A percentile compares a stretch with the other conserved stretches of the same genome.
These are phyloP conservation scores for Clarireedia hainanense DNA, from an alignment of 2,329 filamentous ascomycete species.

Conservation along the genomic window DNA sequence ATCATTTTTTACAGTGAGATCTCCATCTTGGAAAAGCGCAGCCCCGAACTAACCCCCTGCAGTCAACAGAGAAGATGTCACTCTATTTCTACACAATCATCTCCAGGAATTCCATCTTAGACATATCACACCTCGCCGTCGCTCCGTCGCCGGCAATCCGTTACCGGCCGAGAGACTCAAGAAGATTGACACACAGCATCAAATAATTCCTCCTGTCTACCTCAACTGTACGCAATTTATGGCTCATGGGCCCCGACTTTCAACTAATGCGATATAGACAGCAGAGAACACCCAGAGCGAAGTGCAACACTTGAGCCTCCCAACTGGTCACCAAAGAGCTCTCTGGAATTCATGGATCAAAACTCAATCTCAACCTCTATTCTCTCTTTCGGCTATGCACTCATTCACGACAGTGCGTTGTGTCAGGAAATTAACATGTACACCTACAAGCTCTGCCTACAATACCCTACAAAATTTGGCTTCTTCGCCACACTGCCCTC, in stretches of 20 bases:
- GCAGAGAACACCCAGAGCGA: too few species aligned
- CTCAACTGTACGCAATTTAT: not conserved
- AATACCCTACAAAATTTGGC: not conserved
- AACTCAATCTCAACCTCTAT: constrained; percentile 2
- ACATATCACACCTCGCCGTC: not conserved
- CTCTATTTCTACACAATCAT: not conserved
- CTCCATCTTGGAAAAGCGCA: not conserved
- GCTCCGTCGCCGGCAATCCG: not conserved
- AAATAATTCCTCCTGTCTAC: not conserved
- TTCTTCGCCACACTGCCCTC: constrained; percentile 2
- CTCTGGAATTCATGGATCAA: not conserved
- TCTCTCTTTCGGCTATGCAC: not conserved
- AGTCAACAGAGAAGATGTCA: constrained; percentile 4
- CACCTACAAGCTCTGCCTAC: not conserved
- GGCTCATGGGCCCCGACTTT: not conserved
- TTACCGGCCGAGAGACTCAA: not conserved
- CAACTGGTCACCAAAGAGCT: not conserved
- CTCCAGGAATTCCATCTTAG: not conserved
- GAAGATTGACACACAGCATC: constrained; percentile 5
- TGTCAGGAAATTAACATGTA: not conserved
- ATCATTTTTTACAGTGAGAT: not conserved
- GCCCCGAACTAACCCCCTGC: not conserved
- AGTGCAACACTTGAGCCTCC: not conserved
- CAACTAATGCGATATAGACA: too few species aligned
- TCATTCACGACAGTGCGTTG: not conserved